These are phyloP conservation scores for Ploettnerulaceae sp. DNA, from an alignment of 2,329 filamentous ascomycete species.

Conservation along the genomic window DNA sequence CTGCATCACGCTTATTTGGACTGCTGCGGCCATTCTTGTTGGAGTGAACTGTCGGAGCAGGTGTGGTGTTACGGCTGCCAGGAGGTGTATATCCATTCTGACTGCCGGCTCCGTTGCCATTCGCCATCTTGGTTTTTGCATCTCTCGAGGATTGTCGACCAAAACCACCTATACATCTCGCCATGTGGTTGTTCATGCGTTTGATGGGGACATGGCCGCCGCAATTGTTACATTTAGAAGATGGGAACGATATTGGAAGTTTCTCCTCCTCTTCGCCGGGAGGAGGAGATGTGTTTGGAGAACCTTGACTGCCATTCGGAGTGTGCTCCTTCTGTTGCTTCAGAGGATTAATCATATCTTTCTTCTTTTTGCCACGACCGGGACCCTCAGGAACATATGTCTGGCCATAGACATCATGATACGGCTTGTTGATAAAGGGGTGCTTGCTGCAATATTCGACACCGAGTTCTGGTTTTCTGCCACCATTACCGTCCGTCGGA, in stretches of 20 bases:
- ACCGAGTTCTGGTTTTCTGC: constrained; percentile 59
- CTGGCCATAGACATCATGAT: constrained; percentile 78
- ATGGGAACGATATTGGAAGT: constrained; percentile 60
- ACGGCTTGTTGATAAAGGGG: constrained; percentile 70
- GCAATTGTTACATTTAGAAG: constrained; percentile 63
- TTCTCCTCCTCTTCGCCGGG: constrained; percentile 49
- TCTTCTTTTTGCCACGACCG: constrained; percentile 78
- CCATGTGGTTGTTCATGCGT: constrained; percentile 63
- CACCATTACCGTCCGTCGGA: constrained; percentile 65
- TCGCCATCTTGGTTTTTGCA: constrained; percentile 59
- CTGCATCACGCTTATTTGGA: constrained; percentile 31
- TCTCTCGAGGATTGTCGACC: constrained; percentile 58
- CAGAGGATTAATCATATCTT: constrained; percentile 58
- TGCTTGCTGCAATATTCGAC: constrained; percentile 75
- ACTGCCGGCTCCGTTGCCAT: constrained; percentile 44
- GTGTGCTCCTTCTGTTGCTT: constrained; percentile 28
- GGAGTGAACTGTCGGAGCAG: constrained; percentile 39
- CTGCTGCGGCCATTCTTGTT: constrained; percentile 25
- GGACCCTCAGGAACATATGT: constrained; percentile 70
- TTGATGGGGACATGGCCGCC: constrained; percentile 62
- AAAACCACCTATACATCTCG: constrained; percentile 61
- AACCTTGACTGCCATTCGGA: constrained; percentile 44
- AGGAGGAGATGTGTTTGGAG: constrained; percentile 37
- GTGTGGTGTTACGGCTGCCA: constrained; percentile 59
- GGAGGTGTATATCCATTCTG: constrained; percentile 55